Evolutionary conservation across 306 rosid genomes (phyloP).

Genomic region (Medicago ruthenica): DNA sequence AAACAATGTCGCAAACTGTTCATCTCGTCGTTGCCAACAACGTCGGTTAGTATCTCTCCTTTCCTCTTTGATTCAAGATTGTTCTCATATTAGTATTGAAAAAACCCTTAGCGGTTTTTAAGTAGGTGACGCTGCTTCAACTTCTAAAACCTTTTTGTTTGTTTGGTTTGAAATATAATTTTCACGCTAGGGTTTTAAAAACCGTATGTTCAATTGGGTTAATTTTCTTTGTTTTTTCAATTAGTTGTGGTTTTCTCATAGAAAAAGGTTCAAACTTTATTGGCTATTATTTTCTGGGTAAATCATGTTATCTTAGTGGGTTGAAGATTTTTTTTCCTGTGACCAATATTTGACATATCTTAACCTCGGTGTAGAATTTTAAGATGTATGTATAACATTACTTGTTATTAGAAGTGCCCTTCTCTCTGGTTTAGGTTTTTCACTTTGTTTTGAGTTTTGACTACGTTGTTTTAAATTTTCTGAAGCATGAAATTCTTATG

Average conservation of each 20-base stretch:
- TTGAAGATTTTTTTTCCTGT: background rate
- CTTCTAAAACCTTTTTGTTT: constrained; percentile 17
- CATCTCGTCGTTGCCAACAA: constrained; percentile 53
- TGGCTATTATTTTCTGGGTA: background rate
- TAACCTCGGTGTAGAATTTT: background rate
- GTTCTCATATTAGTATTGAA: background rate
- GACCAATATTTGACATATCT: background rate
- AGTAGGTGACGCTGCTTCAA: constrained; percentile 1
- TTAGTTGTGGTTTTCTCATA: background rate
- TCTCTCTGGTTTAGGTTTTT: constrained; percentile 17
- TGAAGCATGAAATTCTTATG: too few species aligned
- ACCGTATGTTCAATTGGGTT: background rate
- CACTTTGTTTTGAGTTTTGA: constrained; percentile 14
- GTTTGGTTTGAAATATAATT: constrained; percentile 5
- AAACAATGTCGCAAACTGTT: constrained; percentile 62
- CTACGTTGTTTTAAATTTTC: constrained; percentile 3
- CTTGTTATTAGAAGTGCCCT: background rate
- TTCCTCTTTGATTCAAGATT: background rate
- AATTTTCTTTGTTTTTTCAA: background rate
- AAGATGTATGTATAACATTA: background rate
- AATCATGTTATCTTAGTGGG: constrained; percentile 11
- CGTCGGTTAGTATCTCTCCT: constrained; percentile 47
- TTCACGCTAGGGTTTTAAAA: constrained; percentile 34
- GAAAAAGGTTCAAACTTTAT: constrained; percentile 20
- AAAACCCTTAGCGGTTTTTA: background rate